Evolutionary conservation across 2,329 filamentous ascomycete species (phyloP).

Genomic region (Hymenoscyphus fraxineus): DNA sequence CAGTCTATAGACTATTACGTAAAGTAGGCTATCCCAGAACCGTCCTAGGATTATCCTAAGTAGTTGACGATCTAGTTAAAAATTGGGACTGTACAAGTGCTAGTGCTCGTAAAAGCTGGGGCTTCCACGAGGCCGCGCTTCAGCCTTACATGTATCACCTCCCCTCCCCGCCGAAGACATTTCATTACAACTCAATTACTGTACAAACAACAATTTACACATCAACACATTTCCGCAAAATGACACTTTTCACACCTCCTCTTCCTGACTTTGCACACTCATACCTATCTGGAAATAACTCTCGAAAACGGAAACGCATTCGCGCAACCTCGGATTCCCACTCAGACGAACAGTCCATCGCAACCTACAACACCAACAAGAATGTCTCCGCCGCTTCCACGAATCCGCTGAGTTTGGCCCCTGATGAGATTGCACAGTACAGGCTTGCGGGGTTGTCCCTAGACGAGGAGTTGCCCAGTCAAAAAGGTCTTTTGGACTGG

Average conservation of each 20-base stretch:
- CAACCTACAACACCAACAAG: neutral
- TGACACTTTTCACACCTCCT: neutral
- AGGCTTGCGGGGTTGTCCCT: conserved; percentile 49
- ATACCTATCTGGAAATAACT: neutral
- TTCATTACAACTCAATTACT: neutral
- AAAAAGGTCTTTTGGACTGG: conserved; percentile 40
- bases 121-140: too few species aligned
- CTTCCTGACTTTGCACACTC: neutral
- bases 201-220: neutral
- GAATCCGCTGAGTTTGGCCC: conserved; percentile 54
- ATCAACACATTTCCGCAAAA: neutral
- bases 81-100: too few species aligned
- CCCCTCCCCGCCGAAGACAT: neutral
- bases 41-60: too few species aligned
- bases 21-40: too few species aligned
- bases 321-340: conserved; percentile 17
- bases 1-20: too few species aligned
- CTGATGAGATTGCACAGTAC: conserved; percentile 50
- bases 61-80: too few species aligned
- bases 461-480: conserved; percentile 41
- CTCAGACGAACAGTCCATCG: conserved; percentile 14
- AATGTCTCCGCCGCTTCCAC: conserved; percentile 29
- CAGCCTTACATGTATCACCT: neutral
- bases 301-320: conserved; percentile 24
- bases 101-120: too few species aligned